Percentiles rank a stretch among this genome's conserved stretches.
phyloP scores from a whole-genome alignment of 441 rosid species.

The Eutrema salsugineum region DNA sequence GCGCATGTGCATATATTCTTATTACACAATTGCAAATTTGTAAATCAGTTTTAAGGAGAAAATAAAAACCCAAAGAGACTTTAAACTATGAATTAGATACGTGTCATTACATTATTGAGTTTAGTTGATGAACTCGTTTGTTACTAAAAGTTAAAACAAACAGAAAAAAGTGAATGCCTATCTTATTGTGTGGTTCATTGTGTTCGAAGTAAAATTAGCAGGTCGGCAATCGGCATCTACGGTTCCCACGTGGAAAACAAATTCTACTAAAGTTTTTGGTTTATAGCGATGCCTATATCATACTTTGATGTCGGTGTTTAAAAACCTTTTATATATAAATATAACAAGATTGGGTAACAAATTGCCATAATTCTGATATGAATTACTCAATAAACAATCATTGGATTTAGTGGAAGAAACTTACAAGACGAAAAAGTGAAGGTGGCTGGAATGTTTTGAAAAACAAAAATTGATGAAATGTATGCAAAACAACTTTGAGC shows the following conservation, averaged over 20 bases:
- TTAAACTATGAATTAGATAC: neutral
- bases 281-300: neutral
- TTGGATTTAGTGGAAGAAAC: neutral
- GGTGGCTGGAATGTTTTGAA: neutral
- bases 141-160: no score
- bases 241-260: constrained; percentile 21
- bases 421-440: neutral
- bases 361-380: neutral
- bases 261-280: neutral
- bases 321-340: neutral
- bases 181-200: neutral
- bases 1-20: constrained; percentile 23
- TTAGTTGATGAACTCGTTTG: neutral
- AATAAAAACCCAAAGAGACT: neutral
- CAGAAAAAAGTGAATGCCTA: neutral
- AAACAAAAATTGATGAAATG: neutral
- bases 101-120: constrained; percentile 1
- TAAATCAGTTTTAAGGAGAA: neutral
- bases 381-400: neutral
- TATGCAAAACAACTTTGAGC: neutral
- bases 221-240: constrained; percentile 22
- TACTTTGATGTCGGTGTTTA: constrained; percentile 12
- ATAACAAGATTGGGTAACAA: neutral
- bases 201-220: constrained; percentile 16
- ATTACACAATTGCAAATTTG: neutral